Conservation (phyloP, 148 eudicot species). For the Persicaria maculosa region DNA sequence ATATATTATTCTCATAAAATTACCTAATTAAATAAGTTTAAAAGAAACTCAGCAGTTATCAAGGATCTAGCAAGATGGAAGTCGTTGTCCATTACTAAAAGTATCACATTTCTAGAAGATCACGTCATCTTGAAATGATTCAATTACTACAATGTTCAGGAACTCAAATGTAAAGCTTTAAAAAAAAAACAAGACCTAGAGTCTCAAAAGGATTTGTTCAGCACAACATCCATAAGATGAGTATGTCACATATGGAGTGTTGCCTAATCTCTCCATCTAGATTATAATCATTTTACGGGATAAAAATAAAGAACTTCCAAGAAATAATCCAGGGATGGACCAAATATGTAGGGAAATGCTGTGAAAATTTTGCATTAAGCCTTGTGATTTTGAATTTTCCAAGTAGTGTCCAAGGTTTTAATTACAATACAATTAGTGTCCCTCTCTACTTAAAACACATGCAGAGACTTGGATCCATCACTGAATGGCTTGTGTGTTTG, state of each 20-base stretch:
- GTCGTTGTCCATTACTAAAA: background rate
- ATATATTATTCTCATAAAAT: background rate
- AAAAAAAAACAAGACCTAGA: background rate
- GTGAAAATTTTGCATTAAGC: background rate
- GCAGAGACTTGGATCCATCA: no score
- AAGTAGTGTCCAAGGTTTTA: background rate
- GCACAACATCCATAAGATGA: background rate
- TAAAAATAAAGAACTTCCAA: background rate
- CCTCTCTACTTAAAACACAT: background rate
- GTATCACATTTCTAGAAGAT: background rate
- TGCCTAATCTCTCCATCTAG: background rate
- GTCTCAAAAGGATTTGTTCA: background rate
- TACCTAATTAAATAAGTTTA: background rate
- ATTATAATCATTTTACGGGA: background rate
- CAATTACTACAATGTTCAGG: background rate
- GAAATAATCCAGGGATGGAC: background rate
- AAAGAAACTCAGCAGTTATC: background rate
- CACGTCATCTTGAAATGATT: no score
- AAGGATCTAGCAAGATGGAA: background rate
- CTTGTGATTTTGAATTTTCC: background rate
- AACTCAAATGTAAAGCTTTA: background rate
- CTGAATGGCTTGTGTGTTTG: no score
- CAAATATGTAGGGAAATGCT: background rate
- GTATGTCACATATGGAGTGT: background rate
- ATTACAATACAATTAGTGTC: background rate